Base-by-base conservation (phyloP, 768 basidiomycete species). In the Pleurotus cornucopiae region DNA sequence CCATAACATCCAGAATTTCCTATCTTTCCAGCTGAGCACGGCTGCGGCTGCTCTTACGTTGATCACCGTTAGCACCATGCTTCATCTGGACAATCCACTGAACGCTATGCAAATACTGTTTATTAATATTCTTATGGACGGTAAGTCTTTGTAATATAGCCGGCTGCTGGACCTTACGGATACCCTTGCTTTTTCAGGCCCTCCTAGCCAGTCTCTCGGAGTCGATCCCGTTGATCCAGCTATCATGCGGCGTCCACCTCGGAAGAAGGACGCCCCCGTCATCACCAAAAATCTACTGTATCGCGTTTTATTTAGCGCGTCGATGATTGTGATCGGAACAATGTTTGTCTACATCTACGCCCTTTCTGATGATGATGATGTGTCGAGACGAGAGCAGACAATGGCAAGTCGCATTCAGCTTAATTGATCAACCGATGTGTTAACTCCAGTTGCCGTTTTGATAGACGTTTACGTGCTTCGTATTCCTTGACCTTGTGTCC, bases 71-170 rank as follows among this genome's bases (percentile, higher is more conserved):
- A 93, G 91, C 68, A 98, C 95, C 18, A 79, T 94, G 68, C 84
- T 98, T 63, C 85, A 89, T 12, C 77, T 97, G 34, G 86, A 85
- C 63, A 98, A 96, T 65, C 95, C 95, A 2, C 78, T 98, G 60
- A 98, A 98, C 64, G 88, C 95, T 3, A 98, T 98, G 94, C 94
- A 98, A 69, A 98, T 98, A 64, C 73, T 98, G n/a, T 98, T 97
- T 68, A 98, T 98, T 66, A 98, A 98, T 72, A 97, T 98, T 67
- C 81, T 98, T 47, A 98, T 98, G 95, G 96, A 98, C 61, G 94
- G 94, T 88, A 56, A 34, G 79, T 70, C 14, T 16, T 30, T 25
- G 51, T 21, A 53, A 16, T 40, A 30, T 6, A 47, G 41, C 6
- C n/a, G 46, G 40, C 37, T 9, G 4, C 38, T 18, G 46, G n/a